Percentiles rank a stretch among this genome's conserved stretches.
These are phyloP conservation scores for Paraphaeosphaeria minitans DNA, from an alignment of 2,329 filamentous ascomycete species.

Conservation along the genomic window DNA sequence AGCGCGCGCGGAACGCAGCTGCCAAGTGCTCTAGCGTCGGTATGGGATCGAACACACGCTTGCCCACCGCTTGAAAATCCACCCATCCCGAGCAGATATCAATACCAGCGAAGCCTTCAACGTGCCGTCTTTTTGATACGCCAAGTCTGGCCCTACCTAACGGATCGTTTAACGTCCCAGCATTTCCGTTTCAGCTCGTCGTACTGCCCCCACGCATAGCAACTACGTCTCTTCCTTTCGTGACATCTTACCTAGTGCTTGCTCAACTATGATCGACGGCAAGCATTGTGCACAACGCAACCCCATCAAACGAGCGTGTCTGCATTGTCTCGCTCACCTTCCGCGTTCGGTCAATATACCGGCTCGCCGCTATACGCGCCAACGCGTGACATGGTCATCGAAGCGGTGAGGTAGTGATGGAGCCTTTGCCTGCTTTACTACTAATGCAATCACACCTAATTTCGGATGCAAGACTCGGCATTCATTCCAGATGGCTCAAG, in stretches of 20 bases:
- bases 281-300: neutral
- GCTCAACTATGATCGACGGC: constrained; percentile 5
- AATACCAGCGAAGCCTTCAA: neutral
- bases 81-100: neutral
- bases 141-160: neutral
- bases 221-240: neutral
- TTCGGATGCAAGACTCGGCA: neutral
- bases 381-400: neutral
- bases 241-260: neutral
- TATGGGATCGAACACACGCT: neutral
- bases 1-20: neutral
- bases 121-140: neutral
- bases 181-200: neutral
- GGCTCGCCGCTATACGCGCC: neutral
- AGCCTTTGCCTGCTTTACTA: neutral
- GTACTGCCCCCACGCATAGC: neutral
- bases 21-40: constrained; percentile 8
- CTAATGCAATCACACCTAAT: neutral
- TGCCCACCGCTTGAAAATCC: neutral
- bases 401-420: neutral
- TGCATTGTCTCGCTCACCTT: neutral
- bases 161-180: neutral
- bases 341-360: neutral
- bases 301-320: neutral
- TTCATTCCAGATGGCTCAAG: neutral